Percentiles rank a stretch among this genome's conserved stretches.
Conservation (phyloP, 2,329 filamentous ascomycete genomes). For the Xylaria sp. region DNA sequence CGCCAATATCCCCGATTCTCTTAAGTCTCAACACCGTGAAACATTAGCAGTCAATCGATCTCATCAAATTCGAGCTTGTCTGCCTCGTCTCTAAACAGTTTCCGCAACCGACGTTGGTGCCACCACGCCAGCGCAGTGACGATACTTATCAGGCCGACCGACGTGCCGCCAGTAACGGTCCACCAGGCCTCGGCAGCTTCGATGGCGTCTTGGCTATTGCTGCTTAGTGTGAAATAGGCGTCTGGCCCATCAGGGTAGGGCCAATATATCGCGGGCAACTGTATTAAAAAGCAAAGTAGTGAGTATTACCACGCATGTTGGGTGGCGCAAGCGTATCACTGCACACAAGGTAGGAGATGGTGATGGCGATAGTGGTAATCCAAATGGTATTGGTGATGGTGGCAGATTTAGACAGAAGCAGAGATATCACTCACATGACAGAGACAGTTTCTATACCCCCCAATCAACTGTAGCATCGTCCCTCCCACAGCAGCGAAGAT, state of each 20-base stretch:
- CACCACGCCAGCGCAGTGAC: constrained; percentile 42
- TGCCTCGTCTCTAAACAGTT: constrained; percentile 39
- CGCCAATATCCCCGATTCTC: neutral
- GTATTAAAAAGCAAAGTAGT: neutral
- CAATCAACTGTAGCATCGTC: constrained; percentile 40
- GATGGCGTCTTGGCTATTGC: constrained; percentile 36
- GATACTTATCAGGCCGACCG: constrained; percentile 34
- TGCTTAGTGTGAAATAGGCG: constrained; percentile 38
- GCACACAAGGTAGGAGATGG: neutral
- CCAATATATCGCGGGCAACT: constrained; percentile 36
- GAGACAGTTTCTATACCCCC: constrained; percentile 39
- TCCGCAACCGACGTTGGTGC: constrained; percentile 42
- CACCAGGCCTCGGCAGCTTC: constrained; percentile 38
- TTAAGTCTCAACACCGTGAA: neutral
- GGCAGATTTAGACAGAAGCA: neutral
- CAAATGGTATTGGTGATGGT: neutral
- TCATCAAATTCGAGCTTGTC: constrained; percentile 33
- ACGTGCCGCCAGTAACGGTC: constrained; percentile 35
- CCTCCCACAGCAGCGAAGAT: constrained; percentile 40
- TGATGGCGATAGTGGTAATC: no score
- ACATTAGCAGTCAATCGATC: constrained; percentile 10
- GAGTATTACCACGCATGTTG: neutral
- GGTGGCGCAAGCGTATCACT: neutral
- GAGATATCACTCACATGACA: constrained; percentile 33
- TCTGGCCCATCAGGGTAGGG: constrained; percentile 23